These are phyloP conservation scores for Trypanosoma scelopori DNA, from an alignment of 208 protist species.

Conservation along the genomic window DNA sequence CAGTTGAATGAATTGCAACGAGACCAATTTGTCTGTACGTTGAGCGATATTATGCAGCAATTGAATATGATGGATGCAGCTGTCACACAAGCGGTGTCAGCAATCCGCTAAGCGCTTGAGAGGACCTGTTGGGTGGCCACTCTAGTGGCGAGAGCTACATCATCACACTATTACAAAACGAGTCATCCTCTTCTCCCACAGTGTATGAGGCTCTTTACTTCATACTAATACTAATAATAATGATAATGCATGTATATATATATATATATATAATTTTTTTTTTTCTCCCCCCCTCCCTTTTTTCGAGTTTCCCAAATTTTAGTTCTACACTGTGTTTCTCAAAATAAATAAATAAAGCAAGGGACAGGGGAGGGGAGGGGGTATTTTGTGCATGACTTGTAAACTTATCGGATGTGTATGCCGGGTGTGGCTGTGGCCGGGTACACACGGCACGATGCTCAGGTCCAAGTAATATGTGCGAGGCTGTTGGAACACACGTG, in stretches of 20 bases:
- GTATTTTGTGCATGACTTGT: background rate
- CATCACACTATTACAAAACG: background rate
- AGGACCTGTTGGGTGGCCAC: background rate
- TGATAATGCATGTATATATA: too few relatives aligned
- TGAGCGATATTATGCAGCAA: conserved; percentile 50
- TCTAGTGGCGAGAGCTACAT: background rate
- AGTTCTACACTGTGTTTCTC: too few relatives aligned
- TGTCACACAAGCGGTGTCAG: conserved; percentile 29
- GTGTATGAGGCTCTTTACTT: too few relatives aligned
- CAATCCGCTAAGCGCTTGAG: conserved; percentile 6
- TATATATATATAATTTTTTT: too few relatives aligned
- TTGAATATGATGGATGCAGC: conserved; percentile 40
- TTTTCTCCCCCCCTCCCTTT: conserved; percentile 5
- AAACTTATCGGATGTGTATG: conserved; percentile 25
- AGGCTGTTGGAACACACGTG: conserved; percentile 33
- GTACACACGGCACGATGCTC: conserved; percentile 32
- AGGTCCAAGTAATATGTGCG: conserved; percentile 58
- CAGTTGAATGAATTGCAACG: conserved; percentile 28
- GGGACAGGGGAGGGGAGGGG: background rate
- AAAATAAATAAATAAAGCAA: too few relatives aligned
- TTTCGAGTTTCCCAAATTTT: too few relatives aligned
- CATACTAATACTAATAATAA: too few relatives aligned
- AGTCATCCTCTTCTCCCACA: too few relatives aligned
- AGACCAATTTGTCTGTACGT: conserved; percentile 35
- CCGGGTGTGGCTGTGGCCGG: conserved; percentile 42